Evolutionary conservation across 768 basidiomycete genomes (phyloP).

Genomic region (Lactifluus volemus): DNA sequence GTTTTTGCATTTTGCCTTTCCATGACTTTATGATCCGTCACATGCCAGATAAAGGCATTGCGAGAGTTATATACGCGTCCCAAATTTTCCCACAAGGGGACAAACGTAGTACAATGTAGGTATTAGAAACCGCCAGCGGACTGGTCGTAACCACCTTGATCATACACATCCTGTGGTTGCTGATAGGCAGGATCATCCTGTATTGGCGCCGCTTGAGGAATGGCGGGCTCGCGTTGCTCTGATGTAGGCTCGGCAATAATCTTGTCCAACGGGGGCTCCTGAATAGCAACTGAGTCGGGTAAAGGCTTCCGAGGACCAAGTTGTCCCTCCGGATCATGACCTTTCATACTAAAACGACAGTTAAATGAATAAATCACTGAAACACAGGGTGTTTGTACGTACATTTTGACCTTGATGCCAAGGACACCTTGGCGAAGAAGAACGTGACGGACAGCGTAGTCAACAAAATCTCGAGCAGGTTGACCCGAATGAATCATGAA

Average conservation of each 20-base stretch:
- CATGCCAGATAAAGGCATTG: background rate
- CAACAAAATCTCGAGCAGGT: conserved; percentile 92
- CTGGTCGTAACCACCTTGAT: conserved; percentile 20
- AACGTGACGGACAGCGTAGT: conserved; percentile 96
- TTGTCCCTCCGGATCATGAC: conserved; percentile 85
- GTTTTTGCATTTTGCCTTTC: background rate
- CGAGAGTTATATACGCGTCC: background rate
- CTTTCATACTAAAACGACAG: conserved; percentile 73
- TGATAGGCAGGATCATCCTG: conserved; percentile 36
- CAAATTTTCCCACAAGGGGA: background rate
- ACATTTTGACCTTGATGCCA: conserved; percentile 99
- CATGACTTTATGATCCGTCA: background rate
- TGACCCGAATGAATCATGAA: conserved; percentile 99
- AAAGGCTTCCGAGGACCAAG: conserved; percentile 87
- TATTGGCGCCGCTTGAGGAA: conserved; percentile 42
- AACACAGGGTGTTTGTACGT: conserved; percentile 22
- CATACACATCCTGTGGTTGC: conserved; percentile 31
- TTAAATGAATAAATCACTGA: conserved; percentile 12
- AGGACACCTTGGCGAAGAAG: conserved; percentile 97
- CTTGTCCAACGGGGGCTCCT: conserved; percentile 88
- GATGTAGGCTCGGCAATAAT: conserved; percentile 82
- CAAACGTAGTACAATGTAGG: conserved; percentile 4
- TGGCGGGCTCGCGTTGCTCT: conserved; percentile 67
- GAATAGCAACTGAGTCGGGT: conserved; percentile 87
- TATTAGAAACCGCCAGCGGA: conserved; percentile 45